These are phyloP conservation scores for Coniferiporia sulphurascens DNA, from an alignment of 1,284 basidiomycete genomes.

Conservation along the genomic window DNA sequence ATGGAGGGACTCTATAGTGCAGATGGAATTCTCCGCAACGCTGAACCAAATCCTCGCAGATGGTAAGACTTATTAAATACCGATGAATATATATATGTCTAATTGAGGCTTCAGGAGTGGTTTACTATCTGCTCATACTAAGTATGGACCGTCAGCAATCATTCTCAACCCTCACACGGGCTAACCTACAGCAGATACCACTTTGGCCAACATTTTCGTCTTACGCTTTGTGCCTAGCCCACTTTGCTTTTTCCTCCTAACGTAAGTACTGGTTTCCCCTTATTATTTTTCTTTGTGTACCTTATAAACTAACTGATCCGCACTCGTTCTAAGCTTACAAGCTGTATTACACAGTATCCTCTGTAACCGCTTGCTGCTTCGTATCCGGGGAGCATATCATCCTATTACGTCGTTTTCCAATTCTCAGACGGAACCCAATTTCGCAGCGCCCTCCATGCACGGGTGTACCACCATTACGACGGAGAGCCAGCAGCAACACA, in stretches of 20 bases:
- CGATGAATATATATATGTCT: not conserved
- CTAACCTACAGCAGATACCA: not conserved
- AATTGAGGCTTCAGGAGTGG: not conserved
- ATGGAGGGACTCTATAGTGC: not conserved
- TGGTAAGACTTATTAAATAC: not conserved
- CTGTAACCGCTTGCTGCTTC: conserved; percentile 5
- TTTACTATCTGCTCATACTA: conserved; percentile 1
- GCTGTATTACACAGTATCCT: conserved; percentile 6
- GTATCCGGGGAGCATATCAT: not conserved
- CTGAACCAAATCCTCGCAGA: not conserved
- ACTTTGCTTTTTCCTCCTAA: not conserved
- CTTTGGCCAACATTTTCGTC: not conserved
- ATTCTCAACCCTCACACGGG: not conserved
- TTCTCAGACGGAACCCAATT: not conserved
- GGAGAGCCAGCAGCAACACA: too few relatives aligned
- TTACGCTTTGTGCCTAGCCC: not conserved
- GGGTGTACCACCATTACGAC: too few relatives aligned
- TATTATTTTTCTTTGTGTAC: not conserved
- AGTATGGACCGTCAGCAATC: not conserved
- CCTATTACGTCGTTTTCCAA: not conserved
- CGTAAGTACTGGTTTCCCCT: not conserved
- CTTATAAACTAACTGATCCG: not conserved
- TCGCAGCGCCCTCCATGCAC: too few relatives aligned
- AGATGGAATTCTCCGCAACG: not conserved
- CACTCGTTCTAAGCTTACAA: not conserved